Percentiles rank a stretch among this genome's conserved stretches.
These are phyloP conservation scores for Chrysanthemum lavandulifolium DNA, from an alignment of 129 eudicot species.

Conservation along the genomic window DNA sequence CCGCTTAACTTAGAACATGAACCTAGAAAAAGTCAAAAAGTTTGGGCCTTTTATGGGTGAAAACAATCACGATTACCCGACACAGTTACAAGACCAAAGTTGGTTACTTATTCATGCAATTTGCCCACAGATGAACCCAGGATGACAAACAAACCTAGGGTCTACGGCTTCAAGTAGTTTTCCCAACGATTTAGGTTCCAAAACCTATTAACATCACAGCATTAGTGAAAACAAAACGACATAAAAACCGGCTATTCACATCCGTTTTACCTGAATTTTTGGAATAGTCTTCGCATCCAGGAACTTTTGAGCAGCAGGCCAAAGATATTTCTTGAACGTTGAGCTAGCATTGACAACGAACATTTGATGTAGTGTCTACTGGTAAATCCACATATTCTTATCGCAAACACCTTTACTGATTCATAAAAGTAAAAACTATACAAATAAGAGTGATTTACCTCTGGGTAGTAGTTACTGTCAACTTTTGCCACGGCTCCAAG, in stretches of 20 bases:
- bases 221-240: background rate
- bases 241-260: background rate
- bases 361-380: conserved; percentile 80
- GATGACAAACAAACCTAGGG: conserved; percentile 46
- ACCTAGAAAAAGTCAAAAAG: no score
- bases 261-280: conserved; percentile 54
- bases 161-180: conserved; percentile 64
- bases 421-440: background rate
- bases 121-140: conserved; percentile 3
- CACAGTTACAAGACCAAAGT: no score
- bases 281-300: conserved; percentile 71
- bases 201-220: conserved; percentile 44
- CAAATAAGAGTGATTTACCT: conserved; percentile 41
- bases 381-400: conserved; percentile 24
- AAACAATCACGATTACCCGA: no score
- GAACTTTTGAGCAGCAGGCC: conserved; percentile 90
- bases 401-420: conserved; percentile 7
- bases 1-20: no score
- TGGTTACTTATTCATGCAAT: no score
- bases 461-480: conserved; percentile 77
- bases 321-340: conserved; percentile 72
- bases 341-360: conserved; percentile 77
- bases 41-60: no score
- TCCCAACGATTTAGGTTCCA: conserved; percentile 69
- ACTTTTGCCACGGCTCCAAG: conserved; percentile 75